Conservation (phyloP, 225 moss, liverwort and hornwort genomes). For the Physcomitrellopsis africana region DNA sequence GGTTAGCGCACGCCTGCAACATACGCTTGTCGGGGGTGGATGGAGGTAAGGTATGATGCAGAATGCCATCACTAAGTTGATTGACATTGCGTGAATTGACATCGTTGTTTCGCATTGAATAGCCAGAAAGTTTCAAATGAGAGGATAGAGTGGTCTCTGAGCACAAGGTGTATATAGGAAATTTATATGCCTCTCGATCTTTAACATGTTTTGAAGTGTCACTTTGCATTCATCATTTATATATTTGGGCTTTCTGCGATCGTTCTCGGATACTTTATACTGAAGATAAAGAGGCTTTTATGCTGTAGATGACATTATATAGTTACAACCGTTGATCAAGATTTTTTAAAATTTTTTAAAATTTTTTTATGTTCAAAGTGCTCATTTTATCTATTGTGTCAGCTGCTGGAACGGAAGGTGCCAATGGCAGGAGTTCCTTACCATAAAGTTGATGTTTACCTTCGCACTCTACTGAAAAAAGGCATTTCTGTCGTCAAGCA, state of each 20-base stretch:
- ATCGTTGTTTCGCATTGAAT: conserved; percentile 16
- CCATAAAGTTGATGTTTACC: conserved; percentile 68
- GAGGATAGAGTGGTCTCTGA: background rate
- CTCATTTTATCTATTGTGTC: conserved; percentile 26
- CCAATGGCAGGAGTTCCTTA: conserved; percentile 77
- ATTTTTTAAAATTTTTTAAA: background rate
- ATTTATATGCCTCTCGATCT: conserved; percentile 20
- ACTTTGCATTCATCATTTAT: conserved; percentile 10
- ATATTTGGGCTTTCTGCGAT: conserved; percentile 9
- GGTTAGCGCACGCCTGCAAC: conserved; percentile 64
- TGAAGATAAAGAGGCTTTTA: conserved; percentile 1
- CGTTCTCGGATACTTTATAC: background rate
- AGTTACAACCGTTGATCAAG: conserved; percentile 1
- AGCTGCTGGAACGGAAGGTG: conserved; percentile 72
- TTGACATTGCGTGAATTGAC: conserved; percentile 11
- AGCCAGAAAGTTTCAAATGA: conserved; percentile 6
- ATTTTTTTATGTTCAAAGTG: background rate
- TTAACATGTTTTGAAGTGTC: conserved; percentile 20
- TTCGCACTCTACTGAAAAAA: conserved; percentile 65
- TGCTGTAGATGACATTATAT: conserved; percentile 31
- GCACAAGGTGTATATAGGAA: conserved; percentile 13
- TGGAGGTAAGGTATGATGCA: conserved; percentile 70
- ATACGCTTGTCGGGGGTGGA: conserved; percentile 65
- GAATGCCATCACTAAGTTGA: conserved; percentile 15
- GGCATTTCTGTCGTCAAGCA: conserved; percentile 74